Evolutionary conservation across 208 protist genomes (phyloP).

Genomic region (Trypanosoma conorhini): DNA sequence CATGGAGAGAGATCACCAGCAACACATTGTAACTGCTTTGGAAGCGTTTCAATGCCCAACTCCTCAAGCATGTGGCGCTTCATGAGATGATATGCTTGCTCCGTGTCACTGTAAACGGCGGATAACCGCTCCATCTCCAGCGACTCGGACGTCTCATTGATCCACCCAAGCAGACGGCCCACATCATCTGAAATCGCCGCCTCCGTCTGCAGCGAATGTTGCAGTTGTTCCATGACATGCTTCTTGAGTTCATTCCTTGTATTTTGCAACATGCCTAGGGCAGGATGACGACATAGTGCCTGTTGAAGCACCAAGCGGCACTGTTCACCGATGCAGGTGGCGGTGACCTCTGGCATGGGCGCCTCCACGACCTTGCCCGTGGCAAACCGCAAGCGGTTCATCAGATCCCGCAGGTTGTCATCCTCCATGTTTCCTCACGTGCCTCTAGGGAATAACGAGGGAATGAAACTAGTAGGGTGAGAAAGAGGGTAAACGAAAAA

Average conservation of each 20-base stretch:
- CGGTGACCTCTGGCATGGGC: conserved; percentile 17
- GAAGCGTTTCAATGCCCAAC: conserved; percentile 55
- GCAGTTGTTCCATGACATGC: conserved; percentile 29
- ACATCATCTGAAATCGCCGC: conserved; percentile 29
- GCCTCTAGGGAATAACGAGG: neutral
- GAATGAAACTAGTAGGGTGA: conserved; percentile 14
- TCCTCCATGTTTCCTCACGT: conserved; percentile 36
- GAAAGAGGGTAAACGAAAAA: conserved; percentile 21
- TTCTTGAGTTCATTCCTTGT: conserved; percentile 30
- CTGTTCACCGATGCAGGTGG: conserved; percentile 40
- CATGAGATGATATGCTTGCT: conserved; percentile 15
- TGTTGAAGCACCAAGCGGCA: conserved; percentile 67
- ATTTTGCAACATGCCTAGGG: conserved; percentile 23
- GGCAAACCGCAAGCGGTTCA: conserved; percentile 65
- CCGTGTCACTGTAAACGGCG: conserved; percentile 45
- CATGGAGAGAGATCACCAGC: conserved; percentile 67
- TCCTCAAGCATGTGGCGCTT: conserved; percentile 26
- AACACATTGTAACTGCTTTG: conserved; percentile 42
- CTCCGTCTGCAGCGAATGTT: conserved; percentile 23
- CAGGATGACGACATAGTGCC: conserved; percentile 66
- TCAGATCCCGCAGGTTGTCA: conserved; percentile 57
- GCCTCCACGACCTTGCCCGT: conserved; percentile 48
- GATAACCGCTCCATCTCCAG: conserved; percentile 73
- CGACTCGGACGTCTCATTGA: conserved; percentile 59
- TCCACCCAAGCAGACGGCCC: conserved; percentile 39